Base-by-base conservation (phyloP, 2,329 filamentous ascomycete genomes). In the Trichoderma guizhouense region DNA sequence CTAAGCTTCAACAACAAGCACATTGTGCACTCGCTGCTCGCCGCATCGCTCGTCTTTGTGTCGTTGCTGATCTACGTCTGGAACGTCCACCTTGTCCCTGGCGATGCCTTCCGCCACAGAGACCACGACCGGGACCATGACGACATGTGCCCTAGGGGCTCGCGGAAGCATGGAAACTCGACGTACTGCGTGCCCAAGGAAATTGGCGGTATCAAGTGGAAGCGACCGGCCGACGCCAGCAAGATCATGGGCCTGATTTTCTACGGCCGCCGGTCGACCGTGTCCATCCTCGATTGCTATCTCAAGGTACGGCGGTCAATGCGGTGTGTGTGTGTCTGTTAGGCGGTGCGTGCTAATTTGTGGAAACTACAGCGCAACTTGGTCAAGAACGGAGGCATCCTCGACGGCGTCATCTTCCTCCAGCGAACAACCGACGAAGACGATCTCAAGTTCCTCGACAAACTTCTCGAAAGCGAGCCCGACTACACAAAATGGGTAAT, bases 211-310 rank as follows among this genome's bases (percentile, higher is more conserved):
- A 26, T 68, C 58, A 30, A n/a, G 11, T 69, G 65, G 71, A 60
- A 71, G 55, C 61, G 51, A 2, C 71, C 71, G 11, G 51, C 71
- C 28, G 71, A 72, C 3, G 71, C 72, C 18, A 72, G 57, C n/a
- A 83, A 81, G 73, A 77, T 86, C n/a, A 80, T 85, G 72, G 84
- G 79, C 18, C 79, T 86, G 71, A 82, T 86, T 1, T 86, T 86
- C 71, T 86, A 80, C 72, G 84, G 84, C 24, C 81, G 84, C 18
- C 81, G 81, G 64, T 77, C 80, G 70, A 81, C 82, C 11, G 82
- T 85, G 28, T 82, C 84, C 36, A 81, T 86, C 32, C 74, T 86
- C 53, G 84, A 85, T 72, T 86, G 84, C 72, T 86, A 86, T 72
- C 75, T 84, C 43, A 80, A 82, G 79, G 80, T 83, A 75, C 15